Base-by-base conservation (phyloP, 2,329 filamentous ascomycete species). In the Epichloe baconii region DNA sequence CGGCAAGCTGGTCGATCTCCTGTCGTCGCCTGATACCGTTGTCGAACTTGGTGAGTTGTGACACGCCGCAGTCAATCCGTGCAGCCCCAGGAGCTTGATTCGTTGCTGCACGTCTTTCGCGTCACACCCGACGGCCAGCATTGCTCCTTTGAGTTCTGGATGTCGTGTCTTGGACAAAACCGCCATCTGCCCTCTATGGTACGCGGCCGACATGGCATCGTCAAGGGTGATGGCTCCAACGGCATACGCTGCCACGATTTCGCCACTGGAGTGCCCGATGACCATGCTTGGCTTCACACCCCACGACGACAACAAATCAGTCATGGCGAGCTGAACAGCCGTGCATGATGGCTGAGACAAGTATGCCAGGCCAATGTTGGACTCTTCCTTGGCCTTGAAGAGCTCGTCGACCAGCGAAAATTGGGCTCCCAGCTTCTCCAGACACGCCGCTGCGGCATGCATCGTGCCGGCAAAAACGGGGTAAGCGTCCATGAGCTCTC, bases 111-210 rank as follows among this genome's bases (percentile, higher is more conserved):
- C 66, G 40, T 71, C 69, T 53, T 68, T 65, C 19, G 70, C 66
- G 40, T 65, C 69, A 1, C 68, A 67, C 2, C 73, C 78, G 2
- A 79, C 74, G 0, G 78, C 78, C 59, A 79, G 68, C 78, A 81
- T 82, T 5, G 70, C 63, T 0, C 78, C 77, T 4, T 64, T 63
- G 0, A 74, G 26, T 3, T 43, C 31, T 17, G 47, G 5, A 17
- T 35, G 47, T 5, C 47, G 47, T 8, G n/a, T 17, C 21, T 41
- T 43, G 6, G 26, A 41, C n/a, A 43, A 23, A 10, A n/a, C 8
- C 6, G 21, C 37, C 46, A 42, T 48, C 31, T 69, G 65, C 1
- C 71, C 73, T 14, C 73, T 65, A 55, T 71, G 68, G 59, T 78
- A 80, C 2, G 76, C 76, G 10, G 74, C 66, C 1, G 66, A 63